A percentile compares a stretch with the other conserved stretches of the same genome.
phyloP scores from a whole-genome alignment of 495 filamentous ascomycete species.

The Penicillium flavigenum region DNA sequence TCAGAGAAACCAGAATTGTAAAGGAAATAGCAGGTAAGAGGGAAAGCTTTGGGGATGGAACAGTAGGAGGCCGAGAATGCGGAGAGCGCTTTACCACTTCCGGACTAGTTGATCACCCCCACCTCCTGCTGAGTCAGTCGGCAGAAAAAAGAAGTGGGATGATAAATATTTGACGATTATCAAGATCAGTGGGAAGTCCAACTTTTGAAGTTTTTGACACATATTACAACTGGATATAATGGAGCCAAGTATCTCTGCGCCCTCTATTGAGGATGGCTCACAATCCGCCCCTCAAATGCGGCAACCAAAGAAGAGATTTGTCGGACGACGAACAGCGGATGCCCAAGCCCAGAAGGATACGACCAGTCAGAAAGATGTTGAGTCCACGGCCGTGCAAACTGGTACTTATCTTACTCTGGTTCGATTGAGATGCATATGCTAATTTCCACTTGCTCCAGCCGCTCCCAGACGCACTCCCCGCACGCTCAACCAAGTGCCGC shows the following conservation, averaged over 20 bases:
- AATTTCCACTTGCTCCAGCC: constrained; percentile 35
- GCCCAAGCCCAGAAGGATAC: constrained; percentile 48
- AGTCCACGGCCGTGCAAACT: constrained; percentile 54
- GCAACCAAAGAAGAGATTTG: constrained; percentile 75
- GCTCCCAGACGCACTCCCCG: constrained; percentile 66
- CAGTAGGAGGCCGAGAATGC: constrained; percentile 18
- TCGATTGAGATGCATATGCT: not conserved
- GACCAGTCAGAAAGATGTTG: constrained; percentile 55
- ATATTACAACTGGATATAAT: not conserved
- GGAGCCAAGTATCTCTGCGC: not conserved
- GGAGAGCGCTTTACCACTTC: constrained; percentile 27
- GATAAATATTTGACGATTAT: constrained; percentile 1
- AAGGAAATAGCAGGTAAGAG: not conserved
- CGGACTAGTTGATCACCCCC: constrained; percentile 20
- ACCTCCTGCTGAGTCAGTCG: constrained; percentile 12
- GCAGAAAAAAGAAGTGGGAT: constrained; percentile 20
- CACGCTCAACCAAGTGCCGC: constrained; percentile 83
- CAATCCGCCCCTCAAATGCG: constrained; percentile 24
- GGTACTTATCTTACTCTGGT: constrained; percentile 20
- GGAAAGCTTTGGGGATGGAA: constrained; percentile 4
- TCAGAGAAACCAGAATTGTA: not conserved
- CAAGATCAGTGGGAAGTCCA: not conserved
- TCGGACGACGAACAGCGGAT: constrained; percentile 65
- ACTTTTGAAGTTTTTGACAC: not conserved
- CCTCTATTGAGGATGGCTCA: constrained; percentile 4